Conservation (phyloP, 2,329 filamentous ascomycete genomes). For the Cladosporium sp. region DNA sequence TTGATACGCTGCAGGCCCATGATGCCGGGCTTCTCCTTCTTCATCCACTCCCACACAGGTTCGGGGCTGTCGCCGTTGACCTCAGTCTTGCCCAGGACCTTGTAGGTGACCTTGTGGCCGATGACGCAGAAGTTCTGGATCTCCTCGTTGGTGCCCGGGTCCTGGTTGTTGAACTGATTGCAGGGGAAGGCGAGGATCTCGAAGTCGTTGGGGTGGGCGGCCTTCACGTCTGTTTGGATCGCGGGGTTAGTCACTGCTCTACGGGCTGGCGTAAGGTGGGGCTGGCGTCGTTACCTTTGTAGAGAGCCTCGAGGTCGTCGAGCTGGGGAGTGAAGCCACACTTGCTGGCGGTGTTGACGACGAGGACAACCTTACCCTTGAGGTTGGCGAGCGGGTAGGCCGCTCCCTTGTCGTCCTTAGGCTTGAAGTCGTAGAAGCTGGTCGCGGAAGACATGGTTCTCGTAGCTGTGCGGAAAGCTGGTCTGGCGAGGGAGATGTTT, state of each 20-base stretch:
- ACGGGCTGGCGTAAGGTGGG: not conserved
- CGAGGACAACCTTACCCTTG: constrained; percentile 86
- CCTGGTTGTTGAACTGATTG: constrained; percentile 93
- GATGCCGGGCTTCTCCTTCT: constrained; percentile 67
- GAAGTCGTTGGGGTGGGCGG: constrained; percentile 68
- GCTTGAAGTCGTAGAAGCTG: constrained; percentile 76
- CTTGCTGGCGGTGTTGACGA: constrained; percentile 97
- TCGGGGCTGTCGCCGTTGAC: constrained; percentile 82
- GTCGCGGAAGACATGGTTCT: constrained; percentile 60
- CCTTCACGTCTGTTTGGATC: constrained; percentile 47
- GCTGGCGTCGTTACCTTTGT: constrained; percentile 50
- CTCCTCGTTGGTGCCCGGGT: constrained; percentile 67
- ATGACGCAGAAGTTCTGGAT: constrained; percentile 69
- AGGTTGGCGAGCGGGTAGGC: constrained; percentile 64
- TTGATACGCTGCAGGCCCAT: constrained; percentile 87
- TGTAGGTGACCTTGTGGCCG: constrained; percentile 92
- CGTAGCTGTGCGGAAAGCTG: not conserved
- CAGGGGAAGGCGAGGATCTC: constrained; percentile 91
- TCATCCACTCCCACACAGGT: constrained; percentile 72
- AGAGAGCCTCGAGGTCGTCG: constrained; percentile 80
- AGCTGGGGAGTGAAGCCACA: constrained; percentile 98
- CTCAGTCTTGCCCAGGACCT: constrained; percentile 83
- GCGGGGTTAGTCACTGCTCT: not conserved
- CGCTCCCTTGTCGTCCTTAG: constrained; percentile 59
- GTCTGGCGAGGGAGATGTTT: not conserved